Conservation (phyloP, 139 green algal genomes). For the Dunaliella sp. region DNA sequence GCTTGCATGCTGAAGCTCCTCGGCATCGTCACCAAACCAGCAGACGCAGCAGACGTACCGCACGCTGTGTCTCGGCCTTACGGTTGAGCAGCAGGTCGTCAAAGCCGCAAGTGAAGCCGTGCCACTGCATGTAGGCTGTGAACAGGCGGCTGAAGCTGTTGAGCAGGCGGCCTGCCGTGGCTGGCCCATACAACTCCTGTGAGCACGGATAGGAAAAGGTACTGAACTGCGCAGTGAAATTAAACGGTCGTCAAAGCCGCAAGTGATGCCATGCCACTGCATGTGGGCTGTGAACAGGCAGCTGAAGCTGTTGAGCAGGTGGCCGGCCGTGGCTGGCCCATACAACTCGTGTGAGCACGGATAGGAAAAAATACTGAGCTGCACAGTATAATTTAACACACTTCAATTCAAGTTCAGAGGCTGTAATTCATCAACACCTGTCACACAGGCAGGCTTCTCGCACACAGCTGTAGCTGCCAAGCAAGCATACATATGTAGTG, state of each 20-base stretch:
- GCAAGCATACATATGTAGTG: too few relatives aligned
- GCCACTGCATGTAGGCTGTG: conserved; percentile 82
- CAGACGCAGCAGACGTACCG: too few relatives aligned
- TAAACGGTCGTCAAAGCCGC: conserved; percentile 84
- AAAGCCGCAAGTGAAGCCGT: conserved; percentile 95
- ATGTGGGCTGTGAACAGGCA: conserved; percentile 88
- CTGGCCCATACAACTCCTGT: conserved; percentile 90
- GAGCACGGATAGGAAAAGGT: not conserved
- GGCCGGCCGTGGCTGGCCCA: conserved; percentile 69
- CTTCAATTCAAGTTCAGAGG: too few relatives aligned
- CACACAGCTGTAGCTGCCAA: too few relatives aligned
- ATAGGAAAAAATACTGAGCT: too few relatives aligned
- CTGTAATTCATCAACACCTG: too few relatives aligned
- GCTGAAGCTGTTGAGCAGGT: conserved; percentile 75
- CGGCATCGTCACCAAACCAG: too few relatives aligned
- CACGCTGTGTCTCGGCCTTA: conserved; percentile 55
- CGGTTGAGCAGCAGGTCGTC: conserved; percentile 83
- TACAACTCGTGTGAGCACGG: conserved; percentile 83
- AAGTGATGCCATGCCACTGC: conserved; percentile 92
- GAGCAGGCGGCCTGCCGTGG: conserved; percentile 75
- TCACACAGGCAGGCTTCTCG: too few relatives aligned
- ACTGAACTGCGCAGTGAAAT: not conserved
- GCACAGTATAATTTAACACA: too few relatives aligned
- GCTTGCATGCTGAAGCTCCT: too few relatives aligned
- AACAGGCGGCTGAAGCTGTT: conserved; percentile 83